Evolutionary conservation across 495 filamentous ascomycete genomes (phyloP).

Genomic region (Tetracladium setigerum): DNA sequence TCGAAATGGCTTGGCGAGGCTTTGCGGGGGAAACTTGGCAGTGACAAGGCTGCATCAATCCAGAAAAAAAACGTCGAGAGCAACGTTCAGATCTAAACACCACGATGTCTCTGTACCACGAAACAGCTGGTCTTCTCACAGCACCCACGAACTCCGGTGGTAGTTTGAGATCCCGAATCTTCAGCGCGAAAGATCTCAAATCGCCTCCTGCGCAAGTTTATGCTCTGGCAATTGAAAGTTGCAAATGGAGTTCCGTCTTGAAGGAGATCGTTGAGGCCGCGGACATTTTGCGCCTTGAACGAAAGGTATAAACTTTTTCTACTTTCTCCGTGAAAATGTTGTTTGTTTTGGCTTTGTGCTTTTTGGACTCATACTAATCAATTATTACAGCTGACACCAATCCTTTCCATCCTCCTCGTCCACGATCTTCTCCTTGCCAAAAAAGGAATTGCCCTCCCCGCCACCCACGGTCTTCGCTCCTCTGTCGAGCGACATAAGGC

Average conservation of each 20-base stretch:
- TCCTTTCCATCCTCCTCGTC: conserved; percentile 70
- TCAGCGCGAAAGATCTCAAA: conserved; percentile 59
- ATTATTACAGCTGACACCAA: conserved; percentile 62
- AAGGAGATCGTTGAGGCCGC: conserved; percentile 79
- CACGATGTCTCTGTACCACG: conserved; percentile 90
- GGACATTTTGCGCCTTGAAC: conserved; percentile 62
- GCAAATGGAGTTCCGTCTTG: conserved; percentile 82
- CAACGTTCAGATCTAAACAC: neutral
- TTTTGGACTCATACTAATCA: conserved; percentile 4
- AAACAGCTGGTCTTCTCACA: conserved; percentile 68
- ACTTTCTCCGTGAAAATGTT: no score
- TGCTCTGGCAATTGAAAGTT: conserved; percentile 73
- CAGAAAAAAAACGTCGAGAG: no score
- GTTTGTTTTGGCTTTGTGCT: neutral
- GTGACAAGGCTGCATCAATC: no score
- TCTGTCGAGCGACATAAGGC: conserved; percentile 76
- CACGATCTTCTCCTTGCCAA: conserved; percentile 83
- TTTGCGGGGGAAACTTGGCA: no score
- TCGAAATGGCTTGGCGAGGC: no score
- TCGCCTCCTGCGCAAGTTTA: conserved; percentile 77
- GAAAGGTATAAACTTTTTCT: conserved; percentile 54
- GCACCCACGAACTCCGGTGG: conserved; percentile 52
- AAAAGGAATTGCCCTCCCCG: conserved; percentile 67
- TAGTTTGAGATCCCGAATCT: conserved; percentile 78
- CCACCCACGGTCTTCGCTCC: conserved; percentile 65